Conservation (phyloP, 495 filamentous ascomycete genomes). For the Tuber brumale region DNA sequence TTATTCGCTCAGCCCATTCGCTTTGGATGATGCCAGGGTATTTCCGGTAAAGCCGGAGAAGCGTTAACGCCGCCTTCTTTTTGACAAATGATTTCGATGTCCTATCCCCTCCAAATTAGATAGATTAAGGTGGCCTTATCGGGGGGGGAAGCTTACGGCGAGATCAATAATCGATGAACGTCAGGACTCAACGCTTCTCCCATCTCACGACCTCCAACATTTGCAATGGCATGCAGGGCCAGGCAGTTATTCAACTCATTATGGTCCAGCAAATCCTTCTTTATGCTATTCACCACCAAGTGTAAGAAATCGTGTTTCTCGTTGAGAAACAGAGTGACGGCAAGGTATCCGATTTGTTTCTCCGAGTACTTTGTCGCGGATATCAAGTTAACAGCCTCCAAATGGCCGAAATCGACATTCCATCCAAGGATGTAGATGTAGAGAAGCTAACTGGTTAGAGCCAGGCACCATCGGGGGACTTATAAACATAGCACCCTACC, state of each 20-base stretch:
- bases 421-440: conserved; percentile 99
- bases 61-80: conserved; percentile 95
- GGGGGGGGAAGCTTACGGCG: conserved; percentile 61
- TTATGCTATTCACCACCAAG: conserved; percentile 95
- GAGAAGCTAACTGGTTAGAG: conserved; percentile 57
- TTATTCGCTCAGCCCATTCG: conserved; percentile 95
- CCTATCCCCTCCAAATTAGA: conserved; percentile 45
- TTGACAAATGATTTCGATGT: conserved; percentile 98
- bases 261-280: conserved; percentile 88
- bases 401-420: conserved; percentile 98
- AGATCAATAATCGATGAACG: conserved; percentile 90
- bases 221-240: conserved; percentile 97
- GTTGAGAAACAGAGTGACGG: conserved; percentile 94
- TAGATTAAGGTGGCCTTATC: neutral
- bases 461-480: neutral
- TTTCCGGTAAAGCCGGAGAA: conserved; percentile 94
- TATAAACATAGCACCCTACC: conserved; percentile 45
- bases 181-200: conserved; percentile 88
- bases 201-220: conserved; percentile 94
- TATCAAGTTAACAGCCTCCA: conserved; percentile 96
- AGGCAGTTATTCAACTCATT: conserved; percentile 97
- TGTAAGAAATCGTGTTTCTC: conserved; percentile 95
- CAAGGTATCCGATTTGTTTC: conserved; percentile 98
- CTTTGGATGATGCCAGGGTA: conserved; percentile 85
- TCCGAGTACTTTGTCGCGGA: conserved; percentile 96